Evolutionary conservation across 1,284 basidiomycete species (phyloP), one percentile per base, ranked within the genome.

Genomic region (Meripilus lineatus): DNA sequence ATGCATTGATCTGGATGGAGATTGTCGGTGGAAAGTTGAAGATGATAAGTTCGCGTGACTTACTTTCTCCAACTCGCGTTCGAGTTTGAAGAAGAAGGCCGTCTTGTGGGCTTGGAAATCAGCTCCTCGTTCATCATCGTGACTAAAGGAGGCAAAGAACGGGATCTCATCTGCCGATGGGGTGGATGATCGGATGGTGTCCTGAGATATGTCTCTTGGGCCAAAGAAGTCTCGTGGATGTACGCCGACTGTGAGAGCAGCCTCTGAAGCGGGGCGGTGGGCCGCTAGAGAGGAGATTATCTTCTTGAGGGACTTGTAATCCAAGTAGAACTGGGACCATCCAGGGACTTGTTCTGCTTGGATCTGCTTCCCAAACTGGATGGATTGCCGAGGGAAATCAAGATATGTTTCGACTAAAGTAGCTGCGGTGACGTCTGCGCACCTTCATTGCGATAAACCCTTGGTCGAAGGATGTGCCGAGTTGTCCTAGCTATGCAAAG

Each of bases 1-100:
- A 99, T n/a, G 85, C 81, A 68, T 99, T 99, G 72, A 99, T 98
- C 94, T 96, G 61, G 15, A 37, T n/a, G 22, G 30, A 45, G 5
- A 26, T 38, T 38, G 32, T 13, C 8, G 32, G 25, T 20, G 6
- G 13, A 30, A 18, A 40, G 48, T 39, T 17, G 15, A 18, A 25
- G 25, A 20, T 26, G n/a, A 38, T 32, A 15, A 22, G 25, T 15
- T 35, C 24, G 26, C 30, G 20, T 15, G 18, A 39, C 68, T 48
- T 59, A 88, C 93, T 82, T 99, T 99, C 70, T 99, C 96, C 17
- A 99, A 73, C 66, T 99, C 96, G 25, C 96, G 79, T 65, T 98
- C 95, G 1, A 99, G 79, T 61, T 95, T 98, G 78, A 98, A 99
- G 75, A 99, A 99, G 76, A 98, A 99, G 1, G 93, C 92, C 17